Percentiles rank a stretch among this genome's conserved stretches.
phyloP scores from a whole-genome alignment of 2,329 filamentous ascomycete species.

The Trichoderma sp. region DNA sequence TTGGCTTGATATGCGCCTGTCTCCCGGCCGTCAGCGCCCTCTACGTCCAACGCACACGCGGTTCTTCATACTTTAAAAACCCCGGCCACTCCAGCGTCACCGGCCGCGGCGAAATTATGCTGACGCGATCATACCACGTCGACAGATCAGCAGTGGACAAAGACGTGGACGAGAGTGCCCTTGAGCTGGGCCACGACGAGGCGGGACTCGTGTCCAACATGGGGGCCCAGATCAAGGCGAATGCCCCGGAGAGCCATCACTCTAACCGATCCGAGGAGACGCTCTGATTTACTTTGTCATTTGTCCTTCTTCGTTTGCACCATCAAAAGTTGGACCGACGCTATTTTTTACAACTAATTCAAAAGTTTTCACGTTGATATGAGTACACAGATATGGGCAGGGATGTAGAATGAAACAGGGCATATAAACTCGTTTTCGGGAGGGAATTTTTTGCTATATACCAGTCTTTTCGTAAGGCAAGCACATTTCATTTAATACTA shows the following conservation, averaged over 20 bases:
- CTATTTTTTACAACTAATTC: not conserved
- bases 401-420: not conserved
- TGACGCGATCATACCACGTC: conserved; percentile 34
- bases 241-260: not conserved
- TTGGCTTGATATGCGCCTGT: conserved; percentile 37
- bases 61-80: conserved; percentile 30
- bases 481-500: not conserved
- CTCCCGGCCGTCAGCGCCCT: conserved; percentile 33
- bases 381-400: not conserved
- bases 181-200: conserved; percentile 29
- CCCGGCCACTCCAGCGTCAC: conserved; percentile 22
- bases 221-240: conserved; percentile 18
- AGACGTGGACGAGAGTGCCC: conserved; percentile 6
- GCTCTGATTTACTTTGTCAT: not conserved
- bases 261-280: conserved; percentile 3
- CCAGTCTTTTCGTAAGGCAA: not conserved
- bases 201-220: conserved; percentile 26
- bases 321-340: not conserved
- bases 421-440: not conserved
- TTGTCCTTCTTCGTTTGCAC: not conserved
- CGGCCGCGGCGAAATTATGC: conserved; percentile 31
- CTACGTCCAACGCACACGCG: conserved; percentile 23
- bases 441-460: not conserved
- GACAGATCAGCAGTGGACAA: conserved; percentile 27
- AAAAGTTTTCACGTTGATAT: not conserved